phyloP scores from a whole-genome alignment of 73 alveolate genomes.

The Chromera velia region DNA sequence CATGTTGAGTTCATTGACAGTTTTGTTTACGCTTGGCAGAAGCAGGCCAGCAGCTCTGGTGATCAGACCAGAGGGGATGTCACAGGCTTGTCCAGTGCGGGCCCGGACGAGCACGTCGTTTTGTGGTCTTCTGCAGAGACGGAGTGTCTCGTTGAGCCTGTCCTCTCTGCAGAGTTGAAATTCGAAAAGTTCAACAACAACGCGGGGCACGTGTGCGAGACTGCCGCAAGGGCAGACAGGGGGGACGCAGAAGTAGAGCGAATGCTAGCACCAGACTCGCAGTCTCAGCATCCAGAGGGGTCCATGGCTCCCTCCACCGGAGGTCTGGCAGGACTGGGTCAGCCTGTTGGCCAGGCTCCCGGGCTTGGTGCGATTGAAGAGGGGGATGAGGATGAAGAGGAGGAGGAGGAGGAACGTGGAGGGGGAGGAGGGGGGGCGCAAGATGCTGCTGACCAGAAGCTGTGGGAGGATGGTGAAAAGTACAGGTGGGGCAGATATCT shows the following conservation, averaged over 20 bases:
- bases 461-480: background rate
- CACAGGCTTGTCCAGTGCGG: background rate
- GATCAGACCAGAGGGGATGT: background rate
- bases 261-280: no score
- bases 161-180: background rate
- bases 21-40: background rate
- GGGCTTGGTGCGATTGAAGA: background rate
- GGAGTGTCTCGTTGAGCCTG: conserved; percentile 1
- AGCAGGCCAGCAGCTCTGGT: background rate
- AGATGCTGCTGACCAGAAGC: no score
- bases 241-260: no score
- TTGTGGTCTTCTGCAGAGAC: background rate
- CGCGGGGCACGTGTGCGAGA: background rate
- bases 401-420: background rate
- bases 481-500: no score
- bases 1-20: background rate
- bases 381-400: conserved; percentile 7
- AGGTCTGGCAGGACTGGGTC: no score
- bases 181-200: conserved; percentile 5
- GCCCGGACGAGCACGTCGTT: background rate
- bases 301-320: no score
- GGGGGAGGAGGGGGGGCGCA: no score
- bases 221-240: background rate
- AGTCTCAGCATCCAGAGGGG: no score
- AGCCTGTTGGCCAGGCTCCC: background rate